Base-by-base conservation (phyloP, 2,329 filamentous ascomycete genomes). In the Colletotrichum melonis region DNA sequence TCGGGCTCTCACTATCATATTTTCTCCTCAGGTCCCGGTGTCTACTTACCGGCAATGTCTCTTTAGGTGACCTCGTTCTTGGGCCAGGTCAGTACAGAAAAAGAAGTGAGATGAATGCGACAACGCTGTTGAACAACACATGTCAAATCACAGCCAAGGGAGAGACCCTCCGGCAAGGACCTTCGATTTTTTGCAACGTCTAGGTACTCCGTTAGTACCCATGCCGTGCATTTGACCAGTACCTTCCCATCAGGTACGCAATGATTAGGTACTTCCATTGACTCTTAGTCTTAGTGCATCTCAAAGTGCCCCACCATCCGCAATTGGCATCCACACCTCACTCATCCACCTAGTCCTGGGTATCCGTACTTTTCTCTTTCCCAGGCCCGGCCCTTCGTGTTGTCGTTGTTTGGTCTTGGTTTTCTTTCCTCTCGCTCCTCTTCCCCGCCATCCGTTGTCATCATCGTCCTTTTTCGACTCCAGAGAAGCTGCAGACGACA, bases 321-420 rank as follows among this genome's bases (percentile, higher is more conserved):
- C 72, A 75, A 68, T 74, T 72, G 67, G 69, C 69, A 71, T 67
- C 72, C 68, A 67, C 71, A 38, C 72, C 68, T 63, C 71, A 38
- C 42, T 49, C 42, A 49, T 22, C 28, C 59, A 35, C 32, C 32
- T 35, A n/a, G 58, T 59, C 65, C 62, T 65, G 67, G 67, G 71
- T 73, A 71, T 62, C 71, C 56, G 35, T 70, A 70, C 71, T 73
- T 71, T 73, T 73, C 71, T 71, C 60, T 62, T 55, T 63, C 59
- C 35, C 56, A 71, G 56, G 67, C 67, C 60, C 67, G 62, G 65
- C 67, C 42, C 42, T 49, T 49, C 42, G 42, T n/a, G 19, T 66
- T 73, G 70, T 60, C 52, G 55, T 66, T 56, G 58, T 57, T 62
- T 66, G 59, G 67, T 73, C 42, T 71, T 62, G 71, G 65, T 70